Evolutionary conservation across 208 protist genomes (phyloP).

Genomic region (Leishmania major): DNA sequence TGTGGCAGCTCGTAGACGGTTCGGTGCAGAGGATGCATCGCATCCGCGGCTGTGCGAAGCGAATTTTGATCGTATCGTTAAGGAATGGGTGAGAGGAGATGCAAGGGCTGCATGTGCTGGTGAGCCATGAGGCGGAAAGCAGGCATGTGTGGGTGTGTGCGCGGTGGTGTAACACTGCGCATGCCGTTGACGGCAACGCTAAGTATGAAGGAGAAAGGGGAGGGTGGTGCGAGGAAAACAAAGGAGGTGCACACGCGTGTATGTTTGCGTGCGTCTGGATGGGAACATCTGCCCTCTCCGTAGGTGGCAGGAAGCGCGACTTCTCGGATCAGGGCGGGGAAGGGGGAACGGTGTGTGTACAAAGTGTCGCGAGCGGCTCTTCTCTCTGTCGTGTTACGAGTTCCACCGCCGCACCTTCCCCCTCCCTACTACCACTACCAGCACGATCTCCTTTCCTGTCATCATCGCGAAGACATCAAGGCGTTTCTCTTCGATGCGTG

Average conservation of each 20-base stretch:
- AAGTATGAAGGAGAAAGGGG: not conserved
- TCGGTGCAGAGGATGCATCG: not conserved
- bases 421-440: not conserved
- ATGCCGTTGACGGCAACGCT: not conserved
- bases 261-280: not conserved
- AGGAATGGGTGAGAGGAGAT: not conserved
- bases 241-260: not conserved
- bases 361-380: not conserved
- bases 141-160: not conserved
- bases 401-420: not conserved
- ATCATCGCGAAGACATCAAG: not conserved
- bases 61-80: not conserved
- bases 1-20: not conserved
- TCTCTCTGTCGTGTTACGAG: not conserved
- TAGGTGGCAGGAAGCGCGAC: not conserved
- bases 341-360: not conserved
- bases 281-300: not conserved
- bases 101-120: not conserved
- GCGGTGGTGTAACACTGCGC: not conserved
- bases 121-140: not conserved
- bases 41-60: not conserved
- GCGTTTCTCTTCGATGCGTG: not conserved
- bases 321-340: not conserved
- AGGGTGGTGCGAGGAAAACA: not conserved
- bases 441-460: not conserved